Evolutionary conservation across 1,284 basidiomycete species (phyloP).

Genomic region (Austroboletus niveus): DNA sequence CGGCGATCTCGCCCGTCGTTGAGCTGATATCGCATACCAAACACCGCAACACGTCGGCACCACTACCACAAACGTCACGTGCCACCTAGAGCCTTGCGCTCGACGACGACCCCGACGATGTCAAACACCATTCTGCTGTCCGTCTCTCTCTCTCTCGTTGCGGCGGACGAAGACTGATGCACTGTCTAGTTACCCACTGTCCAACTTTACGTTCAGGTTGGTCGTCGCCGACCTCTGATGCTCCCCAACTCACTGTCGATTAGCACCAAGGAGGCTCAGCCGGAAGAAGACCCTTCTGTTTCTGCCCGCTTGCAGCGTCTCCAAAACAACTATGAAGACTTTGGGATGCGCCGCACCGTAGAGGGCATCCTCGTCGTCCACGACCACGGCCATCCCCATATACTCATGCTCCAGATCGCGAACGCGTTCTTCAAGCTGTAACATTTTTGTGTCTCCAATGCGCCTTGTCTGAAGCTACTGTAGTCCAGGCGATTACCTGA

Average conservation of each 20-base stretch:
- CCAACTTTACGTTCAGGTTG: slow-evolving; percentile 84
- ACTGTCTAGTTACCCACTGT: slow-evolving; percentile 67
- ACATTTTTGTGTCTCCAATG: slow-evolving; percentile 25
- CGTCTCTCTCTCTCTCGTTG: slow-evolving; percentile 27
- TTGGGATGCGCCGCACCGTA: slow-evolving; percentile 90
- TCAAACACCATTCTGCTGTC: slow-evolving; percentile 77
- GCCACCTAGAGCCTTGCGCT: neutral
- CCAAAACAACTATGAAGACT: slow-evolving; percentile 96
- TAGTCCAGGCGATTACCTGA: slow-evolving; percentile 97
- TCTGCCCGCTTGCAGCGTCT: slow-evolving; percentile 84
- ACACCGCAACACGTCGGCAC: slow-evolving; percentile 7
- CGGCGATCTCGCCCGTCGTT: neutral
- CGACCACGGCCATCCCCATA: slow-evolving; percentile 91
- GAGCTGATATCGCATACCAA: neutral
- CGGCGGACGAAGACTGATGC: slow-evolving; percentile 1
- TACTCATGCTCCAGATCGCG: slow-evolving; percentile 97
- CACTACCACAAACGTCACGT: slow-evolving; percentile 15
- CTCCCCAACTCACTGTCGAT: slow-evolving; percentile 1
- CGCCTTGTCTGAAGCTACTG: neutral
- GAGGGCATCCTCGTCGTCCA: slow-evolving; percentile 97
- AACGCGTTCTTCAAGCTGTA: slow-evolving; percentile 99
- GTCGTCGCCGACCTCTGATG: slow-evolving; percentile 2
- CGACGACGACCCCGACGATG: slow-evolving; percentile 42
- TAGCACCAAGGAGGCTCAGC: slow-evolving; percentile 91
- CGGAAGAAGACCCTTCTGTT: slow-evolving; percentile 95